Percentiles rank a stretch among this genome's conserved stretches.
These are phyloP conservation scores for Asclepias syriaca DNA, from an alignment of 257 asterid genomes.

Conservation along the genomic window DNA sequence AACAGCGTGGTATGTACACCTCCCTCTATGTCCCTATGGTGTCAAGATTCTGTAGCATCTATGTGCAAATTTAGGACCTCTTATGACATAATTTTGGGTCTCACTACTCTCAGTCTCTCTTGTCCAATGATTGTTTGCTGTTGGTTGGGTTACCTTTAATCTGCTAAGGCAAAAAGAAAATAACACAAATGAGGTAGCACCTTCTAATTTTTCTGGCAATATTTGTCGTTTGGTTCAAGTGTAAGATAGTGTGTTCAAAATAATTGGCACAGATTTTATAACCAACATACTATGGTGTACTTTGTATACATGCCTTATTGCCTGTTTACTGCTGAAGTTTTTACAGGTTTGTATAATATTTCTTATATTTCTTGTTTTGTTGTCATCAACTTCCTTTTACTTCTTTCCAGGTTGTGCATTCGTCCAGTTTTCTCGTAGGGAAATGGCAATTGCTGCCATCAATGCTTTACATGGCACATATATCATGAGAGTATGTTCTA, in stretches of 20 bases:
- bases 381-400: slow-evolving; percentile 22
- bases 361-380: slow-evolving; percentile 18
- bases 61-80: not conserved
- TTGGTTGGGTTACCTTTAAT: not conserved
- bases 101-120: not conserved
- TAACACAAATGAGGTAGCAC: not conserved
- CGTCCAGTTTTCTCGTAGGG: slow-evolving; percentile 61
- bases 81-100: slow-evolving; percentile 3
- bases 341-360: not conserved
- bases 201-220: not conserved
- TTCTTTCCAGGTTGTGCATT: slow-evolving; percentile 73
- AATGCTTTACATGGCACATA: slow-evolving; percentile 68
- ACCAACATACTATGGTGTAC: not conserved
- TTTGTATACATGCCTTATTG: not conserved
- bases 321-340: not conserved
- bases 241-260: not conserved
- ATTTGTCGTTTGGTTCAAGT: not conserved
- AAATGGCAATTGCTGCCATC: slow-evolving; percentile 89
- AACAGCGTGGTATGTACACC: slow-evolving; percentile 55
- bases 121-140: not conserved
- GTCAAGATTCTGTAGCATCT: not conserved
- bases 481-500: slow-evolving; percentile 58
- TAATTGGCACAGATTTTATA: not conserved
- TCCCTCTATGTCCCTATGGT: not conserved
- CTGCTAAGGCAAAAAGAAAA: not conserved